phyloP scores from a whole-genome alignment of 371 early-diverging fungal genomes.

The Mucor sp. region DNA sequence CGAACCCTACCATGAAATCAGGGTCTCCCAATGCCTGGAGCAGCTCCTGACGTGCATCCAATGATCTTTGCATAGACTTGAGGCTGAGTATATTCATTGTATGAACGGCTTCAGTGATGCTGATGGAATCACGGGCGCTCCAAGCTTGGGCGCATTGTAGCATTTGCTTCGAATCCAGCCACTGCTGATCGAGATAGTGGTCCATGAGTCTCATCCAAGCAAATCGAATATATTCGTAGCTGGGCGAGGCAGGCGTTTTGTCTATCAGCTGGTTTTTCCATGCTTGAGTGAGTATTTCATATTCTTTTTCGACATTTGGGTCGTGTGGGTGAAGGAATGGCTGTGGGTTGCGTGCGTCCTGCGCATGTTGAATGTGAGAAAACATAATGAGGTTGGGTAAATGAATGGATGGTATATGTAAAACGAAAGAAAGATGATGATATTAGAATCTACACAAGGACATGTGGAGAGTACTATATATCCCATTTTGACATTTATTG shows the following conservation, averaged over 20 bases:
- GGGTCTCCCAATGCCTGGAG: conserved; percentile 28
- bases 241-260: conserved; percentile 15
- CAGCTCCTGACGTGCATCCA: conserved; percentile 40
- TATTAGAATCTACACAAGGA: not conserved
- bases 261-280: conserved; percentile 37
- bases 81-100: conserved; percentile 44
- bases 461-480: not conserved
- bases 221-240: conserved; percentile 18
- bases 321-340: conserved; percentile 21
- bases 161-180: conserved; percentile 46
- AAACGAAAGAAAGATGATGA: not conserved
- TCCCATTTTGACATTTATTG: conserved; percentile 36
- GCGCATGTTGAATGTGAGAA: conserved; percentile 13
- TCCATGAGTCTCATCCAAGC: conserved; percentile 36
- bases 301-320: conserved; percentile 35
- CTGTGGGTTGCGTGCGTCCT: conserved; percentile 8
- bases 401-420: conserved; percentile 7
- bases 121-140: conserved; percentile 31
- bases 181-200: conserved; percentile 43
- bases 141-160: conserved; percentile 47
- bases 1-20: conserved; percentile 19
- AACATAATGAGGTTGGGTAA: conserved; percentile 12
- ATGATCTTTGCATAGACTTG: conserved; percentile 36
- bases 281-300: conserved; percentile 31
- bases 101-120: conserved; percentile 33